Evolutionary conservation across 805 yeast species (phyloP).

Genomic region (Ogataea siamensis): DNA sequence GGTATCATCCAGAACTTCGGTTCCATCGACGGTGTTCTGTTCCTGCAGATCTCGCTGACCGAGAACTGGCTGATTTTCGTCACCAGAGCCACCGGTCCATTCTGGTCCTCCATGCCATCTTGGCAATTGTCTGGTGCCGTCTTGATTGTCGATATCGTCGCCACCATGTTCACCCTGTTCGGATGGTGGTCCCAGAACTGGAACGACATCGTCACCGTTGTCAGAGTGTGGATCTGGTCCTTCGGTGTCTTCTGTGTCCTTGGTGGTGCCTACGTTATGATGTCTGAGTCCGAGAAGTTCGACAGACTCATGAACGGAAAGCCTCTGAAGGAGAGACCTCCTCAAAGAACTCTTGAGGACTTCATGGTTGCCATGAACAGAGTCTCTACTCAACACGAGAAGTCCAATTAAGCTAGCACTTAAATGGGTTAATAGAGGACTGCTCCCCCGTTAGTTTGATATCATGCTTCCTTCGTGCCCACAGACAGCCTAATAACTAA

Average conservation of each 20-base stretch:
- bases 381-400: slow-evolving; percentile 87
- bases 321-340: slow-evolving; percentile 53
- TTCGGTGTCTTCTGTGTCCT: slow-evolving; percentile 95
- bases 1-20: slow-evolving; percentile 97
- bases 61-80: slow-evolving; percentile 97
- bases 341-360: slow-evolving; percentile 76
- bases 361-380: slow-evolving; percentile 84
- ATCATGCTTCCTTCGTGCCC: slow-evolving; percentile 15
- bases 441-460: slow-evolving; percentile 15
- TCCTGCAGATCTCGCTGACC: slow-evolving; percentile 91
- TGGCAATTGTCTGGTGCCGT: slow-evolving; percentile 98
- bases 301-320: slow-evolving; percentile 85
- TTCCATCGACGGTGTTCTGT: slow-evolving; percentile 87
- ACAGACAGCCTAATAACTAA: slow-evolving; percentile 18
- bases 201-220: slow-evolving; percentile 94
- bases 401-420: slow-evolving; percentile 50
- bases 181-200: slow-evolving; percentile 99
- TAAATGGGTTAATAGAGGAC: slow-evolving; percentile 17
- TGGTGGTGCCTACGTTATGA: slow-evolving; percentile 95
- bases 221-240: slow-evolving; percentile 92
- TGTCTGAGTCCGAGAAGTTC: slow-evolving; percentile 77
- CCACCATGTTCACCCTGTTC: slow-evolving; percentile 88
- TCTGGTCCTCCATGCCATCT: slow-evolving; percentile 95
- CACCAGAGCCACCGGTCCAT: slow-evolving; percentile 96
- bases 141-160: slow-evolving; percentile 81